A percentile compares a stretch with the other conserved stretches of the same genome.
Conservation (phyloP, 306 rosid species). For the Vachellia collinsii region DNA sequence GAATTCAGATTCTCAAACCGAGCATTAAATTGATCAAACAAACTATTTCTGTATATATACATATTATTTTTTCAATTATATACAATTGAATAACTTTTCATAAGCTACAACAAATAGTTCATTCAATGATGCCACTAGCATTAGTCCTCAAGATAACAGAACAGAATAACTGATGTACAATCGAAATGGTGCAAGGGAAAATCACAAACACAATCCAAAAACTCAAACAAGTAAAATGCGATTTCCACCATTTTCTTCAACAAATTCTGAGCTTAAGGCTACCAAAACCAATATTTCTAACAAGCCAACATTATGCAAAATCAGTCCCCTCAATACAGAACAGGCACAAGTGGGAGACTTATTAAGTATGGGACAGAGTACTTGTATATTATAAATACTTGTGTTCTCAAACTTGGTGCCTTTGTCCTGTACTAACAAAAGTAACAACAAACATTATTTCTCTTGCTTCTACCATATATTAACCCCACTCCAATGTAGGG, state of each 20-base stretch:
- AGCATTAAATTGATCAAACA: background rate
- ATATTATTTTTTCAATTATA: too few relatives aligned
- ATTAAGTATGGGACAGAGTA: background rate
- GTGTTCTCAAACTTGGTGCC: background rate
- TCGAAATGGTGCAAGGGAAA: background rate
- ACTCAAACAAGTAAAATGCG: background rate
- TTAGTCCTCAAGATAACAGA: background rate
- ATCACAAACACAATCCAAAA: background rate
- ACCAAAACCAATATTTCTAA: constrained; percentile 1
- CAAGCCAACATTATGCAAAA: background rate
- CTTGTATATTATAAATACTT: background rate
- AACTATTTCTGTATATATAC: background rate
- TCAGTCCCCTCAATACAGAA: background rate
- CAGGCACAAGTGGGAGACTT: background rate
- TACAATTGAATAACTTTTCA: background rate
- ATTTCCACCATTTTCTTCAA: background rate
- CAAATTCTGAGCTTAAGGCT: background rate
- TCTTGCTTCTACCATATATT: background rate
- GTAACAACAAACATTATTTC: constrained; percentile 5
- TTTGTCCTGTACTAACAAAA: background rate
- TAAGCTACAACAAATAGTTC: constrained; percentile 12
- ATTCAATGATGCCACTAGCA: background rate
- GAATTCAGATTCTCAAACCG: background rate
- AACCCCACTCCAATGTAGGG: constrained; percentile 7
- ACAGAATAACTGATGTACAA: background rate